phyloP scores from a whole-genome alignment of 2,329 filamentous ascomycete genomes.

The Alternaria ethzedia region DNA sequence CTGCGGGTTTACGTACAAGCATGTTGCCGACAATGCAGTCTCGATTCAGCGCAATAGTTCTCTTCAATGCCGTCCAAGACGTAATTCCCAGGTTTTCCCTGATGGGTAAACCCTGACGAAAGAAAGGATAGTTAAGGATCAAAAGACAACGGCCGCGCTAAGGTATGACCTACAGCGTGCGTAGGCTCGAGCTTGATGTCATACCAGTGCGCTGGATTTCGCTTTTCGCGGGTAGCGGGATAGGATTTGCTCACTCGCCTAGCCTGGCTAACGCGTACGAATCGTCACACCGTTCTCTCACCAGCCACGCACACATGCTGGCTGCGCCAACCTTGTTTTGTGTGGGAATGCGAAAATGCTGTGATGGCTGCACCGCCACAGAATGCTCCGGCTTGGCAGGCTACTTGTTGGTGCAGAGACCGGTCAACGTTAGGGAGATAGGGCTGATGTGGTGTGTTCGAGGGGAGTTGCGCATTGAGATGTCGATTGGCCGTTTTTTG shows the following conservation, averaged over 20 bases:
- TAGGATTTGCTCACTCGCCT: background rate
- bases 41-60: background rate
- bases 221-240: slow-evolving; percentile 13
- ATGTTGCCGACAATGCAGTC: background rate
- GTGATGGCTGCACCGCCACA: slow-evolving; percentile 6
- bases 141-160: slow-evolving; percentile 1
- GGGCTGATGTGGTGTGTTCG: background rate
- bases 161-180: slow-evolving; percentile 4
- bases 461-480: background rate
- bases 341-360: slow-evolving; percentile 1
- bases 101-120: background rate
- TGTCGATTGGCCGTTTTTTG: background rate
- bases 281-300: background rate
- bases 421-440: background rate
- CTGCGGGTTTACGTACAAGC: slow-evolving; percentile 19
- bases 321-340: background rate
- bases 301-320: background rate
- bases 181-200: slow-evolving; percentile 8
- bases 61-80: background rate
- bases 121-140: background rate
- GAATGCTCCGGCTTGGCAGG: background rate
- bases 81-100: background rate
- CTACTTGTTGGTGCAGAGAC: background rate
- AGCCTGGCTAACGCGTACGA: slow-evolving; percentile 5
- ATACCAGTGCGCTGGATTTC: slow-evolving; percentile 9